Conservation (phyloP, 179 eudicot species). For the Beta corolliflora region DNA sequence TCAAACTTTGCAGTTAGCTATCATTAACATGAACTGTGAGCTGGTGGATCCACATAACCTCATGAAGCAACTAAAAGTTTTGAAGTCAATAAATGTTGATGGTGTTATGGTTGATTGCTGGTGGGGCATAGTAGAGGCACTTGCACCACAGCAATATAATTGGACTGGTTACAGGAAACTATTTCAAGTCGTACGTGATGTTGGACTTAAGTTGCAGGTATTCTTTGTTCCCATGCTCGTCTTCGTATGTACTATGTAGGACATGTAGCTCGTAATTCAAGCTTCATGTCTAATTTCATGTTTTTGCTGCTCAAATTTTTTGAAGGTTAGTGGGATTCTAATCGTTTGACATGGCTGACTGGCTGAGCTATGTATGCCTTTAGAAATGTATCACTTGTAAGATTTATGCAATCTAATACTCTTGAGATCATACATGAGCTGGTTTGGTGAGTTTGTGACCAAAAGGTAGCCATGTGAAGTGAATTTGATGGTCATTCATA, state of each 20-base stretch:
- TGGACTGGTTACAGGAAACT: constrained; percentile 75
- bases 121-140: constrained; percentile 94
- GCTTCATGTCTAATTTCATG: neutral
- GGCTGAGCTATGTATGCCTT: neutral
- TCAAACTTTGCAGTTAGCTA: constrained; percentile 46
- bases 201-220: constrained; percentile 76
- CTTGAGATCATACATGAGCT: neutral
- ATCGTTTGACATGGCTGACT: neutral
- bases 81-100: constrained; percentile 74
- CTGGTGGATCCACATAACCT: constrained; percentile 62
- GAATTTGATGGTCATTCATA: neutral
- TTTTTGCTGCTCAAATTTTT: neutral
- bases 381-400: neutral
- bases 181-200: constrained; percentile 63
- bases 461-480: neutral
- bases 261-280: neutral
- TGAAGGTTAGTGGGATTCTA: constrained; percentile 7
- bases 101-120: constrained; percentile 97
- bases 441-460: neutral
- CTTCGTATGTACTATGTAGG: neutral
- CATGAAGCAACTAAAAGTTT: constrained; percentile 44
- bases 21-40: constrained; percentile 64
- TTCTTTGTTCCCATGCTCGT: constrained; percentile 8
- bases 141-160: constrained; percentile 62
- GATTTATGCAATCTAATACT: neutral